Base-by-base conservation (phyloP, 805 yeast genomes). In the Candida coleopterorum region DNA sequence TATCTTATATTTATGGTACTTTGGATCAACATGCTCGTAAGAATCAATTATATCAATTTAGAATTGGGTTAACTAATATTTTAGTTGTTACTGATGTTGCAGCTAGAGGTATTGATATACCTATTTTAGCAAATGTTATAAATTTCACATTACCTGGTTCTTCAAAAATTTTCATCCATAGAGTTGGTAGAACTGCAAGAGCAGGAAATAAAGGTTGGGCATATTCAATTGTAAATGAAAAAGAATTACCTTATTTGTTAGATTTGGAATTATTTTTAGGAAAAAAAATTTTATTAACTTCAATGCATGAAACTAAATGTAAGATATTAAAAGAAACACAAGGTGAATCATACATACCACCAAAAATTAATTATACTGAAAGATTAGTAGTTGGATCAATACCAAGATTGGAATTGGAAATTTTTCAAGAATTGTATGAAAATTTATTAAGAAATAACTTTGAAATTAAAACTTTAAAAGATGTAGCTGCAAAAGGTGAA, bases 181-280 rank as follows among this genome's bases (percentile, higher is more conserved):
- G 99, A 64, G 97, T 93, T 32, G 99, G 99, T 60, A 81, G 99
- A 74, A 93, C 99, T 31, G 99, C 98, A 9, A 84, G 99, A 74
- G 98, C 98, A 7, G 99, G 99, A 56, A 83, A 87, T 56, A 79
- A 75, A 49, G 99, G 99, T 55, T 88, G 97, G 95, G 99, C 98
- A 0, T 93, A 85, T 57, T 82, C 96, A 3, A 77, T 93, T 42
- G 82, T 89, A 6, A 72, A 79, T 40, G 95, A 88, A 45, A 71
- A 77, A 38, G 99, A 93, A 56, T 62, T 90, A 39, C 96, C 98
- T 9, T 93, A 90, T 50, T 60, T 93, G 35, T 69, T 90, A 34
- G 99, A 93, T 59, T 69, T 93, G 49, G 97, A 93, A 56, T 58
- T 93, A 30, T 90, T 93, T 52, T 65, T 93, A 48, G 97, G 96